These are phyloP conservation scores for Gonium pectorale DNA, from an alignment of 139 green algal species.

Conservation along the genomic window DNA sequence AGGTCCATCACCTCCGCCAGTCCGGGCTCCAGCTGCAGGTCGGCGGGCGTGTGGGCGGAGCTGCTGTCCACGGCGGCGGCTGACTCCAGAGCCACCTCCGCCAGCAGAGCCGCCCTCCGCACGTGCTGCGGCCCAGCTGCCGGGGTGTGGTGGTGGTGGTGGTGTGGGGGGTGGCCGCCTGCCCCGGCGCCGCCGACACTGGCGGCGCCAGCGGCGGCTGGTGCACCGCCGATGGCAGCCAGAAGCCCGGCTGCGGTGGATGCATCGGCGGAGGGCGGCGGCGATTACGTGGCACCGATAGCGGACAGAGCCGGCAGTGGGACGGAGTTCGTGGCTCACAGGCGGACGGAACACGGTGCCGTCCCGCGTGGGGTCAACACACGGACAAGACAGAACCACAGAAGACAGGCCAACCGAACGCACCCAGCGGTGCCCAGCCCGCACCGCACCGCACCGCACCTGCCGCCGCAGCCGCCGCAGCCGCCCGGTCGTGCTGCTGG, in stretches of 20 bases:
- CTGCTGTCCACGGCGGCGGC: constrained; percentile 28
- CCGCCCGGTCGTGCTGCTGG: neutral
- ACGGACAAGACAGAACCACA: too few species aligned
- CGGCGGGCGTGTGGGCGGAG: neutral
- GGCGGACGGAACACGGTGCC: too few species aligned
- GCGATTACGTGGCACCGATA: too few species aligned
- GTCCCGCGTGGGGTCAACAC: too few species aligned
- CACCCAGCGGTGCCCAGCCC: too few species aligned
- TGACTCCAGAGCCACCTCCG: constrained; percentile 27
- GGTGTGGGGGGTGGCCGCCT: neutral
- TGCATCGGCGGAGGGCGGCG: neutral
- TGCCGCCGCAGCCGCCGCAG: constrained; percentile 16
- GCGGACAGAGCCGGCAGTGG: too few species aligned
- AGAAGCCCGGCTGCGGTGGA: constrained; percentile 16
- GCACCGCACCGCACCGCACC: constrained; percentile 1
- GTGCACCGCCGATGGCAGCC: neutral
- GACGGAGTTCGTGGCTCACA: too few species aligned
- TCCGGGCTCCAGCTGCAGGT: neutral
- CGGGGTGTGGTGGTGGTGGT: too few species aligned
- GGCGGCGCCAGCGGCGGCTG: neutral
- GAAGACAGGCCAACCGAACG: too few species aligned
- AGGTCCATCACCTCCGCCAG: constrained; percentile 33
- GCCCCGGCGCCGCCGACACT: neutral
- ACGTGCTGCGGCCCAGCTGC: constrained; percentile 1
- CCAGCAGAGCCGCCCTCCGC: constrained; percentile 37